Conservation (phyloP, 306 rosid genomes). For the Potentilla sterilis region DNA sequence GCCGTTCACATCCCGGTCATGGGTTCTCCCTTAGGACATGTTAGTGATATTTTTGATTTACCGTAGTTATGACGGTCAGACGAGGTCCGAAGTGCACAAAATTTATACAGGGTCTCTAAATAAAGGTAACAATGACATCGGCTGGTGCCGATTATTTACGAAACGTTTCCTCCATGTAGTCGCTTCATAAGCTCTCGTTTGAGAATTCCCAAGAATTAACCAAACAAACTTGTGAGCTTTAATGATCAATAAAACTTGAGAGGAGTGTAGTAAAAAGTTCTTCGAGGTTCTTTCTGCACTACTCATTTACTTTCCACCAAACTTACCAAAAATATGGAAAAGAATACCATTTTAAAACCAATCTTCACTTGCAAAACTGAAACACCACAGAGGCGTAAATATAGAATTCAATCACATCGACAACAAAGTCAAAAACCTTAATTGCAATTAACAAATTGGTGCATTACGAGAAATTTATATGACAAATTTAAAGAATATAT, state of each 20-base stretch:
- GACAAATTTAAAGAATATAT: not conserved
- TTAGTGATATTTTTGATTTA: too few species aligned
- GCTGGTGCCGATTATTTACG: too few species aligned
- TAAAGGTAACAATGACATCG: too few species aligned
- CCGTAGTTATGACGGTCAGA: too few species aligned
- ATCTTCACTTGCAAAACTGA: conserved; percentile 65
- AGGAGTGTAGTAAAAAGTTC: conserved; percentile 22
- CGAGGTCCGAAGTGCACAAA: too few species aligned
- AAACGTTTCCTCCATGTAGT: too few species aligned
- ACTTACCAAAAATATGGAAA: conserved; percentile 60
- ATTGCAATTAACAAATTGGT: not conserved
- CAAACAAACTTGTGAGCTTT: conserved; percentile 16
- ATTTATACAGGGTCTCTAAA: too few species aligned
- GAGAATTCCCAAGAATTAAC: conserved; percentile 26
- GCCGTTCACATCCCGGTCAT: too few species aligned
- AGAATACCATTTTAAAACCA: conserved; percentile 45
- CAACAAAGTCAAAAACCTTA: not conserved
- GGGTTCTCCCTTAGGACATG: too few species aligned
- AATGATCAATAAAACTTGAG: conserved; percentile 22
- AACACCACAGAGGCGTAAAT: conserved; percentile 29
- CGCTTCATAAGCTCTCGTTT: too few species aligned
- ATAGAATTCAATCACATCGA: conserved; percentile 42
- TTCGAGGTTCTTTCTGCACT: conserved; percentile 42
- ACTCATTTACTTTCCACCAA: conserved; percentile 61
- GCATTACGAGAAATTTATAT: conserved; percentile 3